Conservation (phyloP, 495 filamentous ascomycete genomes). For the Penicillium canariense region DNA sequence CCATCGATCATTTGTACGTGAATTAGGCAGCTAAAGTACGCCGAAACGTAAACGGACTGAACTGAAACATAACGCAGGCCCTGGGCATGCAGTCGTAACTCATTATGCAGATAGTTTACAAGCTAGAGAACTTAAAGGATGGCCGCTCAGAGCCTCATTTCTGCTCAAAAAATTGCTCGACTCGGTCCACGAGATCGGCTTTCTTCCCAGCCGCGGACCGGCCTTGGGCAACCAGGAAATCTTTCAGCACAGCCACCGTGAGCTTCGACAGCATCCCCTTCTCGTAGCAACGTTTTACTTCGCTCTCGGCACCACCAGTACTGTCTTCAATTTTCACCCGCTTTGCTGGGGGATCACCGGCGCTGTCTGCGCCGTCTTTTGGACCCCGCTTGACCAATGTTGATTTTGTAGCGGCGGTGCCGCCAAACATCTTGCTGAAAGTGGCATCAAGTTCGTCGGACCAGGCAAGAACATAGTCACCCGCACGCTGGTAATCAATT, state of each 20-base stretch:
- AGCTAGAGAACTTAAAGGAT: neutral
- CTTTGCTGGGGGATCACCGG: slow-evolving; percentile 40
- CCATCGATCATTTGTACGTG: no score
- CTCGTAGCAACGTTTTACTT: slow-evolving; percentile 60
- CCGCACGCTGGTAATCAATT: slow-evolving; percentile 55
- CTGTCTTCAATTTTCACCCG: slow-evolving; percentile 49
- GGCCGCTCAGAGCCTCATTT: slow-evolving; percentile 25
- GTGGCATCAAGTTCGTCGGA: slow-evolving; percentile 60
- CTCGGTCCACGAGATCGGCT: slow-evolving; percentile 69
- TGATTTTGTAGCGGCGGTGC: slow-evolving; percentile 32
- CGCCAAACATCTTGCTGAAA: slow-evolving; percentile 40
- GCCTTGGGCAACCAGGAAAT: slow-evolving; percentile 61
- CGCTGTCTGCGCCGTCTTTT: slow-evolving; percentile 31
- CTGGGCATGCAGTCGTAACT: slow-evolving; percentile 12
- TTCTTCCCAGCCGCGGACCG: slow-evolving; percentile 69
- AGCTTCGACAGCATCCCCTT: slow-evolving; percentile 64
- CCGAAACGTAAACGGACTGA: neutral
- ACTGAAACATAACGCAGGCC: neutral
- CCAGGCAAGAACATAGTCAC: slow-evolving; percentile 75
- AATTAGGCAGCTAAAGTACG: neutral
- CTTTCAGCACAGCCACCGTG: slow-evolving; percentile 68
- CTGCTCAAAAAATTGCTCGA: slow-evolving; percentile 73
- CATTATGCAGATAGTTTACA: slow-evolving; percentile 8
- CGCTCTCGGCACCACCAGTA: slow-evolving; percentile 42
- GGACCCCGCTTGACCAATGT: slow-evolving; percentile 48